Conservation (phyloP, 2,329 filamentous ascomycete species). For the Metarhizium guizhouense region DNA sequence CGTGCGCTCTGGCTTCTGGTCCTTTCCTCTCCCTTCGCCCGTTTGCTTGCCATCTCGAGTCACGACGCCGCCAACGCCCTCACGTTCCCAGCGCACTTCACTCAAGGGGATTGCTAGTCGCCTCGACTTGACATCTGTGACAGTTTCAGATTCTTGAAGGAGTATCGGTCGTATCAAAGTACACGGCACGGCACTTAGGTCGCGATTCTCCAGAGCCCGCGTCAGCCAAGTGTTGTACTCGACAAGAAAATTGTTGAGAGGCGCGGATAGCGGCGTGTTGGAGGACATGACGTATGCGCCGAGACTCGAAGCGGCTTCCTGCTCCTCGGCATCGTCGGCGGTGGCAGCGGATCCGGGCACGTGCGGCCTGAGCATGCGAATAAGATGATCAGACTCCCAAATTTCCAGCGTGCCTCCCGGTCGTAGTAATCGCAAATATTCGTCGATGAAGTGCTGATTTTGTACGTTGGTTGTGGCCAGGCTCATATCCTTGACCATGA, state of each 20-base stretch:
- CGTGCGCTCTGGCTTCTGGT: conserved; percentile 29
- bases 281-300: conserved; percentile 77
- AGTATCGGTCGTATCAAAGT: conserved; percentile 67
- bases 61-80: conserved; percentile 55
- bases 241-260: conserved; percentile 71
- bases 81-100: conserved; percentile 79
- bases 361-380: conserved; percentile 76
- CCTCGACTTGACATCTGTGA: conserved; percentile 62
- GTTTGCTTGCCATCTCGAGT: conserved; percentile 54
- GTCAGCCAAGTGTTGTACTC: conserved; percentile 80
- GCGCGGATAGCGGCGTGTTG: conserved; percentile 72
- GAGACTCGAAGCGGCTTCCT: conserved; percentile 57
- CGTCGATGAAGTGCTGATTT: conserved; percentile 51
- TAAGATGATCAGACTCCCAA: conserved; percentile 81
- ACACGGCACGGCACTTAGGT: conserved; percentile 68
- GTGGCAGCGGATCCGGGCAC: conserved; percentile 41
- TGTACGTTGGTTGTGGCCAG: conserved; percentile 53
- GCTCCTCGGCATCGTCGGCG: conserved; percentile 38
- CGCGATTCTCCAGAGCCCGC: conserved; percentile 63
- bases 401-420: conserved; percentile 75
- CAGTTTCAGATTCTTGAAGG: conserved; percentile 66
- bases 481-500: conserved; percentile 80
- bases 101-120: conserved; percentile 81
- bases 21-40: conserved; percentile 43
- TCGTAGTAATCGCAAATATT: conserved; percentile 67